Percentiles rank a stretch among this genome's conserved stretches.
Evolutionary conservation across 1,284 basidiomycete genomes (phyloP).

Genomic region (Ceratobasidium theobromae): DNA sequence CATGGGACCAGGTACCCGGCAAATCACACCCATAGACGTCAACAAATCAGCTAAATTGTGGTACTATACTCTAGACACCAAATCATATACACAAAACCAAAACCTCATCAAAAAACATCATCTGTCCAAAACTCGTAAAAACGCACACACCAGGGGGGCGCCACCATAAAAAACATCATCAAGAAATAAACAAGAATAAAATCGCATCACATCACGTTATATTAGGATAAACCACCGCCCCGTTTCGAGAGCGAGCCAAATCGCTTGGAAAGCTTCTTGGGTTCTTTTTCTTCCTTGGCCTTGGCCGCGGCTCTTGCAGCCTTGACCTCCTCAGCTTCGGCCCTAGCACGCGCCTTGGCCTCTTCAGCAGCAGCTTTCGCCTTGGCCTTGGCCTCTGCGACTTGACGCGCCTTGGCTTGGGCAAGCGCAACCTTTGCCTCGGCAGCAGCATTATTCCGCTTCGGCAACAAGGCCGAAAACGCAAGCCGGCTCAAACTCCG

Average conservation of each 20-base stretch:
- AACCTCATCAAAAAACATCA: background rate
- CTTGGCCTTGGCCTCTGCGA: slow-evolving; percentile 10
- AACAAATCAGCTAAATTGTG: background rate
- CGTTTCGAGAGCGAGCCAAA: slow-evolving; percentile 24
- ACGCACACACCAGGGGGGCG: background rate
- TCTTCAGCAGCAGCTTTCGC: slow-evolving; percentile 22
- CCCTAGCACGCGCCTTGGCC: slow-evolving; percentile 13
- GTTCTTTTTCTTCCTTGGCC: slow-evolving; percentile 1
- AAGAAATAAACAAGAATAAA: background rate
- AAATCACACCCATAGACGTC: background rate
- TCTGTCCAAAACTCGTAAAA: background rate
- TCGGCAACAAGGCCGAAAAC: slow-evolving; percentile 24
- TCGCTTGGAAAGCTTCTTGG: background rate
- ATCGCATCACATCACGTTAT: background rate
- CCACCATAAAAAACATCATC: background rate
- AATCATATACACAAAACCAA: slow-evolving; percentile 13
- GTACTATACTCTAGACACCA: background rate
- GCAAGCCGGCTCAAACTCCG: slow-evolving; percentile 26
- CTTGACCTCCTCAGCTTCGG: slow-evolving; percentile 15
- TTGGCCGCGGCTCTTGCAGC: slow-evolving; percentile 5
- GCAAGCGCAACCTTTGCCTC: slow-evolving; percentile 29
- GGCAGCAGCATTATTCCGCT: slow-evolving; percentile 13
- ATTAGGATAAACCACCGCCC: background rate
- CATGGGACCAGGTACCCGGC: too few relatives aligned
- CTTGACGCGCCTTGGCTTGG: slow-evolving; percentile 11